These are phyloP conservation scores for Pyrrhoderma lamaoense DNA, from an alignment of 1,284 basidiomycete species.

Conservation along the genomic window DNA sequence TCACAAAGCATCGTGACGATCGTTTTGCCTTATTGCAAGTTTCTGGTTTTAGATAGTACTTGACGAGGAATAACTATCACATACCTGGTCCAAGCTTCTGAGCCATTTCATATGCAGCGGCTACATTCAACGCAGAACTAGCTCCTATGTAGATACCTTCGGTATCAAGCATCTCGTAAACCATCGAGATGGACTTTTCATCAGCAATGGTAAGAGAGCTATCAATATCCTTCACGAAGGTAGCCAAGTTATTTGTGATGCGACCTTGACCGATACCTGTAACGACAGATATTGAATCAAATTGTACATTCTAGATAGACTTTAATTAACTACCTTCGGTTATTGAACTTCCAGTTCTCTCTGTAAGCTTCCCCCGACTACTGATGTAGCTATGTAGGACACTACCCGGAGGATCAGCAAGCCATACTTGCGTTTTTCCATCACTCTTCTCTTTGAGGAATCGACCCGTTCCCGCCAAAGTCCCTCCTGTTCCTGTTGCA, in stretches of 20 bases:
- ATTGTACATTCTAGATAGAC: neutral
- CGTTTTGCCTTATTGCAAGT: slow-evolving; percentile 54
- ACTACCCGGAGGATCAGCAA: slow-evolving; percentile 95
- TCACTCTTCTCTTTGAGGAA: slow-evolving; percentile 80
- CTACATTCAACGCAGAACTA: slow-evolving; percentile 92
- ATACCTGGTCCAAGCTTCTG: slow-evolving; percentile 76
- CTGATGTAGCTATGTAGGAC: slow-evolving; percentile 84
- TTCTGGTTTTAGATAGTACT: slow-evolving; percentile 6
- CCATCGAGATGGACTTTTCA: slow-evolving; percentile 85
- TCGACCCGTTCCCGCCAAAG: slow-evolving; percentile 83
- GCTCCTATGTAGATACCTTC: slow-evolving; percentile 98
- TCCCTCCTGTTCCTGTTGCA: slow-evolving; percentile 93
- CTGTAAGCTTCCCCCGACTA: slow-evolving; percentile 74
- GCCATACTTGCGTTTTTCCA: slow-evolving; percentile 83
- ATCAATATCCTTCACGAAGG: slow-evolving; percentile 73
- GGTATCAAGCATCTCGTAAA: slow-evolving; percentile 87
- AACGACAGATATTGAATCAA: neutral
- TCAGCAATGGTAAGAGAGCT: slow-evolving; percentile 87
- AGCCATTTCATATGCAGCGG: slow-evolving; percentile 87
- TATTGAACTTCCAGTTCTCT: slow-evolving; percentile 85
- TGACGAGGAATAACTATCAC: slow-evolving; percentile 17
- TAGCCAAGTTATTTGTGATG: slow-evolving; percentile 89
- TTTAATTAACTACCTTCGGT: slow-evolving; percentile 72
- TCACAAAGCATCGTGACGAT: slow-evolving; percentile 91
- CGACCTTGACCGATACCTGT: slow-evolving; percentile 95